A percentile compares a stretch with the other conserved stretches of the same genome.
These are phyloP conservation scores for Rhodocollybia butyracea DNA, from an alignment of 768 basidiomycete species.

Conservation along the genomic window DNA sequence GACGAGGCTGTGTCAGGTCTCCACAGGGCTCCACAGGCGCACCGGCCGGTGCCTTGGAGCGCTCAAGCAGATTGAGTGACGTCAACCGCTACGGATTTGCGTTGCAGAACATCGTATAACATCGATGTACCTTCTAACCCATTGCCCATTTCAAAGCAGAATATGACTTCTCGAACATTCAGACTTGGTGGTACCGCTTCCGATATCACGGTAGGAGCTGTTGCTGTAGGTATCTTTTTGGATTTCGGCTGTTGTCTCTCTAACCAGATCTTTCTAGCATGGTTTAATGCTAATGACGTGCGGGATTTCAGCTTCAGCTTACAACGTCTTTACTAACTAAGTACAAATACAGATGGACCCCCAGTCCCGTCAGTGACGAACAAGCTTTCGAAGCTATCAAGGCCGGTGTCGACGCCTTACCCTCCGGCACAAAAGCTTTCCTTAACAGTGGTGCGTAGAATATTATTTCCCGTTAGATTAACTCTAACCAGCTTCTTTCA, in stretches of 20 bases:
- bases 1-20: no score
- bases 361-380: constrained; percentile 47
- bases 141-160: no score
- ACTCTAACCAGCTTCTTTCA: constrained; percentile 13
- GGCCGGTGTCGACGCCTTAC: constrained; percentile 40
- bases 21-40: no score
- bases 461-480: not conserved
- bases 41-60: no score
- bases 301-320: no score
- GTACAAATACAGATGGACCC: constrained; percentile 42
- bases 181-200: constrained; percentile 37
- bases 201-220: constrained; percentile 31
- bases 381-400: constrained; percentile 61
- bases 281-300: no score
- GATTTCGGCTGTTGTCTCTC: not conserved
- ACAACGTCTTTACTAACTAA: no score
- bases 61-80: no score
- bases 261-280: not conserved
- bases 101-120: no score
- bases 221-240: constrained; percentile 30
- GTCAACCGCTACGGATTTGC: no score
- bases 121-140: no score
- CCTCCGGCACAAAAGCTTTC: constrained; percentile 42
- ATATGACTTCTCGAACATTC: constrained; percentile 23
- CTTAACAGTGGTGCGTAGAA: constrained; percentile 42